Percentiles rank a stretch among this genome's conserved stretches.
phyloP scores from a whole-genome alignment of 768 basidiomycete genomes.

The Xerocomellus intermedius region DNA sequence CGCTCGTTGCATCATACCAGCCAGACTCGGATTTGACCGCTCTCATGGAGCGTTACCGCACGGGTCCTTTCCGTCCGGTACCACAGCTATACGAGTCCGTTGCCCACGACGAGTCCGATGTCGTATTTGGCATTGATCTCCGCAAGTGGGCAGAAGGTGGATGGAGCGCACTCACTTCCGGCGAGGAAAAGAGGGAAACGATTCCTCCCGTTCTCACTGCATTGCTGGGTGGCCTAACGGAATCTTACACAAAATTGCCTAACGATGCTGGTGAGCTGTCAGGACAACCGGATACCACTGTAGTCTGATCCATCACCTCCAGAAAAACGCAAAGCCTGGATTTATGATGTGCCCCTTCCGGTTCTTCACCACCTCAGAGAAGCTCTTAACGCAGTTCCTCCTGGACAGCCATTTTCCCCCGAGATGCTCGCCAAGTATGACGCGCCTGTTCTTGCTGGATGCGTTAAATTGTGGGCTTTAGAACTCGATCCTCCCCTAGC shows the following conservation, averaged over 20 bases:
- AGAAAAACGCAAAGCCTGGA: slow-evolving; percentile 91
- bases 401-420: slow-evolving; percentile 42
- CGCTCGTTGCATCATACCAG: slow-evolving; percentile 79
- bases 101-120: slow-evolving; percentile 78
- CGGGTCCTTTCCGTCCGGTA: slow-evolving; percentile 86
- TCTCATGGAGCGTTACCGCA: slow-evolving; percentile 89
- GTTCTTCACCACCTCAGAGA: slow-evolving; percentile 86
- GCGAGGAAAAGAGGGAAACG: slow-evolving; percentile 56
- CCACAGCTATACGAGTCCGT: slow-evolving; percentile 87
- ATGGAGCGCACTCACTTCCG: slow-evolving; percentile 56
- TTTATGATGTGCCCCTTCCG: slow-evolving; percentile 88
- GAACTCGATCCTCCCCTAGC: slow-evolving; percentile 87
- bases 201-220: slow-evolving; percentile 75
- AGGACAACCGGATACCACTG: background rate
- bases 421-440: slow-evolving; percentile 75
- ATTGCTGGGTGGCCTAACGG: slow-evolving; percentile 60
- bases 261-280: slow-evolving; percentile 58
- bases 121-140: slow-evolving; percentile 89
- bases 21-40: slow-evolving; percentile 86
- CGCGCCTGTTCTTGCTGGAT: slow-evolving; percentile 80
- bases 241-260: slow-evolving; percentile 59
- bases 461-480: slow-evolving; percentile 86
- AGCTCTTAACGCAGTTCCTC: slow-evolving; percentile 70
- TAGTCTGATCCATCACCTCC: slow-evolving; percentile 5
- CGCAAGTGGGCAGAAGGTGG: slow-evolving; percentile 88